These are phyloP conservation scores for Hanseniaspora mollemarum DNA, from an alignment of 805 yeast species.

Conservation along the genomic window DNA sequence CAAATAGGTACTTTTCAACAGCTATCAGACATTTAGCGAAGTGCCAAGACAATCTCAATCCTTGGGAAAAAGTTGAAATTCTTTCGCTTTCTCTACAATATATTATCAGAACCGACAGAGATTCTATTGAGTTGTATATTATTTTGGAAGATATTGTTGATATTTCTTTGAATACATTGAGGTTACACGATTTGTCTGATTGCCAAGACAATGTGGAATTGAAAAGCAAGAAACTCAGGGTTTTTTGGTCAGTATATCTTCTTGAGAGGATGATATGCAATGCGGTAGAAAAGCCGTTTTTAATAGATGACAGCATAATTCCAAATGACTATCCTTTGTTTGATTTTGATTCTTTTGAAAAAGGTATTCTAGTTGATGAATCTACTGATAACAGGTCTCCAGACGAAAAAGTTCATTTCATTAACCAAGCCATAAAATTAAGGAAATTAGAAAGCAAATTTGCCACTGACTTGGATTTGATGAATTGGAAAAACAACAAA, in stretches of 20 bases:
- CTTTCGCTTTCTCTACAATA: constrained; percentile 43
- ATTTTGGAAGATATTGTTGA: constrained; percentile 44
- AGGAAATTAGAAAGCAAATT: constrained; percentile 51
- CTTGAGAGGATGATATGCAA: constrained; percentile 51
- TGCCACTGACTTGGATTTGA: constrained; percentile 37
- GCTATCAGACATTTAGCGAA: constrained; percentile 47
- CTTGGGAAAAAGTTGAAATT: constrained; percentile 42
- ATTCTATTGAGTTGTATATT: constrained; percentile 42
- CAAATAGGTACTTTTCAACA: constrained; percentile 46
- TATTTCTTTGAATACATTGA: constrained; percentile 30
- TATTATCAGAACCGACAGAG: constrained; percentile 50
- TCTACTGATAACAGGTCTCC: constrained; percentile 19
- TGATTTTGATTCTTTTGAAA: constrained; percentile 31
- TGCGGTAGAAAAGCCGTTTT: constrained; percentile 49
- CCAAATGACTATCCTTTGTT: constrained; percentile 37
- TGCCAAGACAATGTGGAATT: constrained; percentile 23
- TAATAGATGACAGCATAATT: constrained; percentile 41
- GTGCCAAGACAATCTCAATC: constrained; percentile 32
- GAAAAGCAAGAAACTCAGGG: constrained; percentile 37
- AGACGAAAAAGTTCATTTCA: constrained; percentile 32
- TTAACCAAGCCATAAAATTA: constrained; percentile 46
- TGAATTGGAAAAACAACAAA: constrained; percentile 29
- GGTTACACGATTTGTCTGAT: constrained; percentile 20
- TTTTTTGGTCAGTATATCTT: constrained; percentile 57
- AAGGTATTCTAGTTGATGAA: constrained; percentile 6